Evolutionary conservation across 345 rosid species (phyloP).

Genomic region (Eucalyptus dawsonii): DNA sequence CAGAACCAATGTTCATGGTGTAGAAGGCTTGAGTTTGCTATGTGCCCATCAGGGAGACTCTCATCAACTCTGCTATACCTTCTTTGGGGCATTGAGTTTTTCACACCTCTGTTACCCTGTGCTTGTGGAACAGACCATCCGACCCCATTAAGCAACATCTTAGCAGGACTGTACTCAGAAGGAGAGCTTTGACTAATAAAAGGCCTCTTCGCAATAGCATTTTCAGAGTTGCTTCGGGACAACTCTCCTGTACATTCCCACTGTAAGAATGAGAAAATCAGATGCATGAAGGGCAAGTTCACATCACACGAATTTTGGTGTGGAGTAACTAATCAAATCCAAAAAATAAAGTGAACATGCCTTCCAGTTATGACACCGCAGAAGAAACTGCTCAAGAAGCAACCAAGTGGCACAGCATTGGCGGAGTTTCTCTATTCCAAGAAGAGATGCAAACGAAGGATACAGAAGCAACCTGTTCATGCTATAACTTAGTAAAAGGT

Average conservation of each 20-base stretch:
- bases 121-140: slow-evolving; percentile 77
- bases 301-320: not conserved
- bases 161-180: slow-evolving; percentile 63
- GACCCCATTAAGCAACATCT: slow-evolving; percentile 67
- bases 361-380: slow-evolving; percentile 85
- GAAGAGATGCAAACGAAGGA: slow-evolving; percentile 81
- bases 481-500: not conserved
- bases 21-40: slow-evolving; percentile 28
- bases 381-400: slow-evolving; percentile 88
- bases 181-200: slow-evolving; percentile 22
- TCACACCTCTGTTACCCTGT: slow-evolving; percentile 44
- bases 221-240: slow-evolving; percentile 45
- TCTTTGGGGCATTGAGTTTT: slow-evolving; percentile 37
- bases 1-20: slow-evolving; percentile 80
- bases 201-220: slow-evolving; percentile 24
- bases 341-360: slow-evolving; percentile 17
- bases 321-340: not conserved
- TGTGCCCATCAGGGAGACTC: slow-evolving; percentile 15
- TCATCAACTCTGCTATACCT: slow-evolving; percentile 14
- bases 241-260: slow-evolving; percentile 83
- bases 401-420: slow-evolving; percentile 92
- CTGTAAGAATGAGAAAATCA: slow-evolving; percentile 42
- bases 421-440: slow-evolving; percentile 92
- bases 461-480: slow-evolving; percentile 71
- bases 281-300: not conserved